Evolutionary conservation across 371 early-diverging fungal genomes (phyloP).

Genomic region (Mucor lusitanicus): DNA sequence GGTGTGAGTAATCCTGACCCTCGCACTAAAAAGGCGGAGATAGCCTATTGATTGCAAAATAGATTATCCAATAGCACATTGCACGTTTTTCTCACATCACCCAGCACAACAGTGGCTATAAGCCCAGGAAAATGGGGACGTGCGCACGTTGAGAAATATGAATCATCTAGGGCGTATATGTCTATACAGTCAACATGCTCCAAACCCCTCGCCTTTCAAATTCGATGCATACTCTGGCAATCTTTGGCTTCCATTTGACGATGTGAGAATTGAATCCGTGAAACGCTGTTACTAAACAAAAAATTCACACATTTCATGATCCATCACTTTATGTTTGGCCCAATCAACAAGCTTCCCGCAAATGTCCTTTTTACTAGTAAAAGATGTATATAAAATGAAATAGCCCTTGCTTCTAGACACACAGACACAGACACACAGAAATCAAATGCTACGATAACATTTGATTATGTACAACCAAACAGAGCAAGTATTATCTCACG

Average conservation of each 20-base stretch:
- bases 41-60: background rate
- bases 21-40: slow-evolving; percentile 4
- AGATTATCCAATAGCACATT: background rate
- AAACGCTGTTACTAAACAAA: background rate
- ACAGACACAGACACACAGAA: too few relatives aligned
- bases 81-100: slow-evolving; percentile 12
- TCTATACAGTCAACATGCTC: background rate
- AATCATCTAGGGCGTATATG: background rate
- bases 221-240: too few relatives aligned
- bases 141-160: background rate
- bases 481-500: background rate
- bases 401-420: background rate
- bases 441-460: background rate
- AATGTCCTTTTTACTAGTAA: background rate
- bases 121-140: background rate
- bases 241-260: background rate
- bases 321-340: background rate
- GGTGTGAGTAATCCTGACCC: slow-evolving; percentile 5
- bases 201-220: too few relatives aligned
- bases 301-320: background rate
- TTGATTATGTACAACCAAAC: background rate
- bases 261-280: background rate
- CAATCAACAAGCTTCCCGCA: background rate
- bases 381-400: background rate
- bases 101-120: background rate